Conservation (phyloP, 331 rosid genomes). For the Acacia concinna region DNA sequence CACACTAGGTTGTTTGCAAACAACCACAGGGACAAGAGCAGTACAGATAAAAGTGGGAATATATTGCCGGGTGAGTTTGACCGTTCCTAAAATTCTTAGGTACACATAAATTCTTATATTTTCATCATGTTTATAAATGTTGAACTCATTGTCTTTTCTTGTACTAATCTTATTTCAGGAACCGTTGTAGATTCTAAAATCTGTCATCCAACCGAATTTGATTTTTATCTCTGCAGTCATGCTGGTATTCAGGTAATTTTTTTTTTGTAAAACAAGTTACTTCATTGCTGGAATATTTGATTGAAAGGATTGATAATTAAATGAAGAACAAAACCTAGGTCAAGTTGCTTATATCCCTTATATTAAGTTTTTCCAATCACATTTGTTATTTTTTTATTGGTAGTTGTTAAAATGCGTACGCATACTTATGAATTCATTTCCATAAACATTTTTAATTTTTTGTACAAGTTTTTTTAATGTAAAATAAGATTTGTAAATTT, state of each 20-base stretch:
- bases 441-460: no score
- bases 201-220: slow-evolving; percentile 96
- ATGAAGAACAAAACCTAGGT: neutral
- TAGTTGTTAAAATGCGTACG: no score
- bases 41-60: slow-evolving; percentile 93
- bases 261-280: neutral
- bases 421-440: no score
- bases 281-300: neutral
- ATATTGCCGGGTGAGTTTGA: slow-evolving; percentile 74
- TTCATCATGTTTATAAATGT: neutral
- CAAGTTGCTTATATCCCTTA: no score
- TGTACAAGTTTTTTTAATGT: no score
- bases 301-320: neutral
- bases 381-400: no score
- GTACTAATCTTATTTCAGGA: slow-evolving; percentile 50
- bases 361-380: no score
- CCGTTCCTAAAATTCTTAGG: neutral
- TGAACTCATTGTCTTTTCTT: slow-evolving; percentile 10
- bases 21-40: slow-evolving; percentile 80
- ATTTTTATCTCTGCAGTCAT: slow-evolving; percentile 98
- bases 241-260: slow-evolving; percentile 86
- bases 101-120: neutral
- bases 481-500: no score
- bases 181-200: slow-evolving; percentile 94
- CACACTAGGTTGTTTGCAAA: slow-evolving; percentile 89